Evolutionary conservation across 2,329 filamentous ascomycete species (phyloP), one percentile per base, ranked within the genome.

Genomic region (Bipolaris cookei): DNA sequence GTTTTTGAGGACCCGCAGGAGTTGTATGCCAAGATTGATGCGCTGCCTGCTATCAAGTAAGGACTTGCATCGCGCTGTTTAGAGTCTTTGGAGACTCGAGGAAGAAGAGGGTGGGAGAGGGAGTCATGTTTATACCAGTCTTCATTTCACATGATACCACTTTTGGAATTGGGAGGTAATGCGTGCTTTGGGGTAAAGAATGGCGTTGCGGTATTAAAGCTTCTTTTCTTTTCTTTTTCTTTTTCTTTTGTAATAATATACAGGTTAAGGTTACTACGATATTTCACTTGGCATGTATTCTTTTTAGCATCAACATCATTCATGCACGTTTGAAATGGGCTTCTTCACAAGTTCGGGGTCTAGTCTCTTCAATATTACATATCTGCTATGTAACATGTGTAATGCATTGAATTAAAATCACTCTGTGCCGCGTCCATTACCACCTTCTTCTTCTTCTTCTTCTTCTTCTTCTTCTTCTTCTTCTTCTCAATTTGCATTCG

Each of bases 1-100:
- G 88, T 97, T 0, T 98, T 97, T 74, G 86, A 91, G 56, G 84
- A 91, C 25, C 87, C 94, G 0, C 78, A 82, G 37, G 91, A 96
- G 77, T 62, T 89, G 41, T 78, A 78, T 45, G 77, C 75, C 45
- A 75, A 73, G 67, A 64, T 77, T 4, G 73, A 76, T 59, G 65
- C 63, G 14, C 53, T 75, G 42, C 66, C 66, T 35, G 41, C 53
- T 38, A 57, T 59, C n/a, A 55, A 67, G 48, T 66, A 63, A 48
- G 42, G 35, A 23, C 6, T 8, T 28, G 25, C 1, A 28, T 10
- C 4, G 25, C 25, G 4, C 2, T 28, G 25, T 28, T 8, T 28
- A 8, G 25, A 10, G 25, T 28, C 8, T 28, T 28, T 28, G 7
- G 7, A 1, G 10, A 28, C 1, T 25, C 23, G 8, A 25, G 2